Evolutionary conservation across 2,329 filamentous ascomycete species (phyloP), one percentile per base, ranked within the genome.

Genomic region (Aspergillus carbonarius): DNA sequence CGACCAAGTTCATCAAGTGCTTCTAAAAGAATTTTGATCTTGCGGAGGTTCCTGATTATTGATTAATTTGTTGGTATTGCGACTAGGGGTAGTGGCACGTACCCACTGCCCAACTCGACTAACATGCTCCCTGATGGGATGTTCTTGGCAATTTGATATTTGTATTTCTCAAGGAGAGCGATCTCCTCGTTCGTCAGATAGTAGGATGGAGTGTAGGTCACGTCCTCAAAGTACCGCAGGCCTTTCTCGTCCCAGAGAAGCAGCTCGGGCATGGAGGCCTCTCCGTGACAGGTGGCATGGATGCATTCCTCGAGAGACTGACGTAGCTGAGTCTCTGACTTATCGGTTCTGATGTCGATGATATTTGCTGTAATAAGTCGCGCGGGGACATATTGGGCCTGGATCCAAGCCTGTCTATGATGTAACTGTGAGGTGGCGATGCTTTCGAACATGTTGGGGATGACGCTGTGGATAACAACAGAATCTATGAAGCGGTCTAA

Each of bases 11-110:
- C 80, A 62, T 96, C 91, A 55, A 96, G 84, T 1, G 91, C 91
- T 66, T 90, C 84, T 34, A 96, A 81, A 5, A 96, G 81, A 60
- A 96, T 85, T n/a, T 52, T 88, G 62, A 96, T 86, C 78, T 96
- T 96, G 63, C 92, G 88, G 48, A 96, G 82, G n/a, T 61, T 63
- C 6, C 60, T 63, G 10, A 8, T 25, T 39, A 3, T 9, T 9
- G 8, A 10, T 55, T 10, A 47, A 18, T 15, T 17, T 6, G 2
- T 7, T 70, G 96, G 95, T 62, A 39, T 15, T 17, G 6, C 8
- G 4, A 1, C 3, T 3, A 10, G 12, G 25, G 1, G n/a, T 5
- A 10, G 15, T 7, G 5, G 25, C 12, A 23, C 55, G n/a, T 37
- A 63, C 60, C 60, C 60, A 44, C 60, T 63, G 4, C 60, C 60